phyloP scores from a whole-genome alignment of 371 early-diverging fungal genomes.

The Smittium culicis region DNA sequence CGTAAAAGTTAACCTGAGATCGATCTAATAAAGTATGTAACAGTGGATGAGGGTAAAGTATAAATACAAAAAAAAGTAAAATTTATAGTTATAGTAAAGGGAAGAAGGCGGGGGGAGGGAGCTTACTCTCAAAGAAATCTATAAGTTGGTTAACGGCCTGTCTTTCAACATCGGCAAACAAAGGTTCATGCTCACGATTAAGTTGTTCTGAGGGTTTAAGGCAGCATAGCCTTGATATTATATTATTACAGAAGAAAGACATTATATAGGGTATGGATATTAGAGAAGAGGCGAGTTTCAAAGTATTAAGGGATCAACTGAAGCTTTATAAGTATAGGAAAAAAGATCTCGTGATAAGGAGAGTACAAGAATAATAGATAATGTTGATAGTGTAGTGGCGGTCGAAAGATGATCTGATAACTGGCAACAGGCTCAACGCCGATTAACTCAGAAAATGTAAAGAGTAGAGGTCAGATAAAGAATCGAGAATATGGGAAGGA shows the following conservation, averaged over 20 bases:
- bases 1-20: constrained; percentile 66
- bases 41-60: background rate
- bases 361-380: too few species aligned
- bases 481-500: too few species aligned
- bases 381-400: too few species aligned
- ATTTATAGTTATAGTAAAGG: constrained; percentile 9
- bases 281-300: constrained; percentile 18
- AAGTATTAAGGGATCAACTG: too few species aligned
- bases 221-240: constrained; percentile 11
- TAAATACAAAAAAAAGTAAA: constrained; percentile 11
- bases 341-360: too few species aligned
- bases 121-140: constrained; percentile 65
- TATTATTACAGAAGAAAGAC: background rate
- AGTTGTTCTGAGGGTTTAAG: constrained; percentile 19
- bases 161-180: constrained; percentile 70
- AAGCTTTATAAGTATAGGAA: too few species aligned
- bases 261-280: constrained; percentile 3
- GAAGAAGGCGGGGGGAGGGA: background rate
- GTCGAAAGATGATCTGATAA: too few species aligned
- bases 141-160: constrained; percentile 71
- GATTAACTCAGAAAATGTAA: too few species aligned
- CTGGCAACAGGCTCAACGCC: too few species aligned
- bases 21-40: constrained; percentile 40
- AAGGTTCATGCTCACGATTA: constrained; percentile 43
- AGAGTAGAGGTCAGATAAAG: too few species aligned